Evolutionary conservation across 1,139 yeast genomes (phyloP), one percentile per base, ranked within the genome.

Genomic region (Zygosaccharomyces sapae): DNA sequence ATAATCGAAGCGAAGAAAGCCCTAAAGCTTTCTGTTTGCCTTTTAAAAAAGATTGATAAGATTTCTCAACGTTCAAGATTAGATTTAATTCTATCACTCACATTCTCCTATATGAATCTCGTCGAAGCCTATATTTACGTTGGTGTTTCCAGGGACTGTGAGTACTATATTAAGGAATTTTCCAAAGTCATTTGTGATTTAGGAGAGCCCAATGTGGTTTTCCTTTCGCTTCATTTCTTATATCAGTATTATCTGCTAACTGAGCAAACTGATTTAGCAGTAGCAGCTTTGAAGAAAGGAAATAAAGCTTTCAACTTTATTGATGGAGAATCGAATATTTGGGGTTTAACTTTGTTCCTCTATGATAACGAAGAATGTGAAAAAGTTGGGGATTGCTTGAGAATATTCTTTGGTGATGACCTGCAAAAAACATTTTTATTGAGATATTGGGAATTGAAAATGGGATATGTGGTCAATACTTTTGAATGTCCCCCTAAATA

Each of bases 71-170:
- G 59, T 12, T 55, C 73, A 3, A 69, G 70, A 48, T 66, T 81
- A 64, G 66, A 65, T 34, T 63, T 76, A 1, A 62, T 71, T 0
- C 51, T 53, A 1, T 54, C 65, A 22, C 58, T 80, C 30, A 58
- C 70, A 8, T 59, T 63, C 4, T 53, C 75, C 4, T 75, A 75
- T 55, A 60, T 62, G 12, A 47, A 51, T 8, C 59, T 77, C 20
- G 62, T 80, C 29, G 62, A 67, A 2, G 55, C 68, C 1, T 69
- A 71, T 46, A 64, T 70, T 18, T 71, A 69, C 38, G 56, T 79
- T 39, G 87, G 88, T 0, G 56, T 79, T 2, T 68, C 80, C 0
- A 77, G 77, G 52, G 86, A 81, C 46, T 69, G 77, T 35, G 68
- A 70, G 3, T 79, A 71, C 58, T 81, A 74, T 60, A 54, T 72